Evolutionary conservation across 805 yeast genomes (phyloP).

Genomic region (Metschnikowia lunata): DNA sequence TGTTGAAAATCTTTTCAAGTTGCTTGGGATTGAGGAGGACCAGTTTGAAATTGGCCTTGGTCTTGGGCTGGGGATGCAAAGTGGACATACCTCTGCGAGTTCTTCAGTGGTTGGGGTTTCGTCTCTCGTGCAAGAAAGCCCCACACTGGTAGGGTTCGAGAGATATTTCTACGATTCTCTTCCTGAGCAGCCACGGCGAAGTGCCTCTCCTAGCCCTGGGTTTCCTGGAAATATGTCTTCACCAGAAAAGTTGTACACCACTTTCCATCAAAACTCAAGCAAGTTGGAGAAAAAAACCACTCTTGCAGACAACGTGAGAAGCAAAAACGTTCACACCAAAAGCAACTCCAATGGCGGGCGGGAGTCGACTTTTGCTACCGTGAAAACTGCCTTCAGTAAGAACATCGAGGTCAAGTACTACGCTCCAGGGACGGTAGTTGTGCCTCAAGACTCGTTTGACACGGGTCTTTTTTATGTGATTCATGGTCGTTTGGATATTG

Average conservation of each 20-base stretch:
- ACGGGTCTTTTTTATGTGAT: slow-evolving; percentile 79
- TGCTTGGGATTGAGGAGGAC: slow-evolving; percentile 56
- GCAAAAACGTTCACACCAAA: neutral
- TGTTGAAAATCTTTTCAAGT: slow-evolving; percentile 63
- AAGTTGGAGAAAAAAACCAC: slow-evolving; percentile 1
- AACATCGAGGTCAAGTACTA: slow-evolving; percentile 52
- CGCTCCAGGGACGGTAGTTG: slow-evolving; percentile 51
- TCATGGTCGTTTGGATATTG: slow-evolving; percentile 69
- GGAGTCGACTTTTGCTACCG: slow-evolving; percentile 41
- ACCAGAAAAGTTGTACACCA: slow-evolving; percentile 27
- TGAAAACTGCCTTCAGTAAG: slow-evolving; percentile 56
- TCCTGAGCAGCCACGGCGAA: slow-evolving; percentile 14
- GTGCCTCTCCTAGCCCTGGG: slow-evolving; percentile 3
- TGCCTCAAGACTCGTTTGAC: slow-evolving; percentile 60
- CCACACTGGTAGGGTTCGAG: slow-evolving; percentile 9
- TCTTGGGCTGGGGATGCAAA: neutral
- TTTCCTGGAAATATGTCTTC: neutral
- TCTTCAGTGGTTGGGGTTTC: slow-evolving; percentile 31
- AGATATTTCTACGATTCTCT: slow-evolving; percentile 18
- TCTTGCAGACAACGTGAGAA: slow-evolving; percentile 2
- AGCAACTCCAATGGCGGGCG: neutral
- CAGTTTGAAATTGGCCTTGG: slow-evolving; percentile 1
- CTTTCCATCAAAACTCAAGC: slow-evolving; percentile 21
- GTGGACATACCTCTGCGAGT: slow-evolving; percentile 20
- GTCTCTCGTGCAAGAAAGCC: slow-evolving; percentile 17